Percentiles rank a stretch among this genome's conserved stretches.
These are phyloP conservation scores for Colletotrichum magnum DNA, from an alignment of 2,329 filamentous ascomycete genomes.

Conservation along the genomic window DNA sequence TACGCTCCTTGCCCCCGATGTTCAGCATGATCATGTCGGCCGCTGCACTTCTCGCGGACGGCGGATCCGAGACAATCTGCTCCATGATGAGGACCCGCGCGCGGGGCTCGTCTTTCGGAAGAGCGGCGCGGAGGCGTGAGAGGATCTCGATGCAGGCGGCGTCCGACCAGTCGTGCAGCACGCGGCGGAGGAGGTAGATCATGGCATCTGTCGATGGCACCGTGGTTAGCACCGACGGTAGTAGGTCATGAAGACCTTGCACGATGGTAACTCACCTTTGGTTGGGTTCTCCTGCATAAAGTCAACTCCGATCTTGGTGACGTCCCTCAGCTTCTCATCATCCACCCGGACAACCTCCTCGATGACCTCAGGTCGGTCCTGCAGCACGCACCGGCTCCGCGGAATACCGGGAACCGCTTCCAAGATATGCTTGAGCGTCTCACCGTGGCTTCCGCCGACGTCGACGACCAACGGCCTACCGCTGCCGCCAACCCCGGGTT, in stretches of 20 bases:
- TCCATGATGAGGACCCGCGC: conserved; percentile 25
- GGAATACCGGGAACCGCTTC: conserved; percentile 44
- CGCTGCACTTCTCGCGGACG: conserved; percentile 1
- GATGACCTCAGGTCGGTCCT: conserved; percentile 49
- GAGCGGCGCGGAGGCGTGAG: conserved; percentile 45
- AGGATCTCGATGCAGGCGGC: conserved; percentile 47
- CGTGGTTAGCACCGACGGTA: neutral
- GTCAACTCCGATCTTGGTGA: conserved; percentile 45
- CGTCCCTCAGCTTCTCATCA: conserved; percentile 38
- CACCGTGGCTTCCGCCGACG: conserved; percentile 49
- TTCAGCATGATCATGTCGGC: conserved; percentile 28
- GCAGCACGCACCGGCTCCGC: conserved; percentile 46
- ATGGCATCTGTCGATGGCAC: conserved; percentile 46
- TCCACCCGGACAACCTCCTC: conserved; percentile 42
- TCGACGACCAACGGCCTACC: conserved; percentile 47
- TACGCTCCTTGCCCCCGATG: conserved; percentile 30
- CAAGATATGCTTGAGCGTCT: conserved; percentile 43
- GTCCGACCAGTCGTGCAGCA: conserved; percentile 55
- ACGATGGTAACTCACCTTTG: conserved; percentile 8
- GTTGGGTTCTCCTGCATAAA: conserved; percentile 43
- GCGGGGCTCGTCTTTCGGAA: conserved; percentile 38
- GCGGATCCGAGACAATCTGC: conserved; percentile 3
- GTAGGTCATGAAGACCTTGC: no score
- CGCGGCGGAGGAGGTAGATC: conserved; percentile 52
- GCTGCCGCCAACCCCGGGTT: neutral